Evolutionary conservation across 2,329 filamentous ascomycete species (phyloP).

Genomic region (Penicillium vulpinum): DNA sequence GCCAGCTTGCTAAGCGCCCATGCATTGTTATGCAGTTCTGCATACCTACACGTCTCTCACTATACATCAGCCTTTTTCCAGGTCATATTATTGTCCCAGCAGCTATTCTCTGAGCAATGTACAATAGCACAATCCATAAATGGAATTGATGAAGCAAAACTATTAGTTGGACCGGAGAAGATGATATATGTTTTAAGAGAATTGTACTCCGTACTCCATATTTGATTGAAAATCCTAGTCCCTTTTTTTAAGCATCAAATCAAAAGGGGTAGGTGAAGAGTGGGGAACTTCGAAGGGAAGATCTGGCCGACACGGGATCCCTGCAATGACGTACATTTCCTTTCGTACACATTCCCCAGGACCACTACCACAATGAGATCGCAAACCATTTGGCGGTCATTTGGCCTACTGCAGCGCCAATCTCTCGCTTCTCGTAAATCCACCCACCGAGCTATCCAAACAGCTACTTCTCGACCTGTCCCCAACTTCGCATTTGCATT

Average conservation of each 20-base stretch:
- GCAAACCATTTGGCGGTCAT: slow-evolving; percentile 26
- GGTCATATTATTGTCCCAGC: background rate
- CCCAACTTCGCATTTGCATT: slow-evolving; percentile 49
- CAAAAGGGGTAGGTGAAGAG: background rate
- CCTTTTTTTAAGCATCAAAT: background rate
- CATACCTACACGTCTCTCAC: background rate
- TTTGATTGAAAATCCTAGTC: background rate
- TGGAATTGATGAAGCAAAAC: background rate
- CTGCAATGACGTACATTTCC: slow-evolving; percentile 7
- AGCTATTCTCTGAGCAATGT: background rate
- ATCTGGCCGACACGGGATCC: background rate
- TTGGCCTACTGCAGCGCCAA: slow-evolving; percentile 30
- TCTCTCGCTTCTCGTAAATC: slow-evolving; percentile 18
- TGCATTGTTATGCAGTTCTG: background rate
- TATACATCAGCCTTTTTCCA: background rate
- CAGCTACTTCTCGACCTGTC: slow-evolving; percentile 29
- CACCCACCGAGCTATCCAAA: slow-evolving; percentile 31
- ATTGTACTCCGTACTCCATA: too few relatives aligned
- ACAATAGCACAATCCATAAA: background rate
- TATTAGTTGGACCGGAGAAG: background rate
- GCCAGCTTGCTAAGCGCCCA: background rate
- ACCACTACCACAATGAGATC: slow-evolving; percentile 26
- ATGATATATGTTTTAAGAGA: background rate
- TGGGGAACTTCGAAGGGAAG: background rate
- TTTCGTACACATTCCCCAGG: slow-evolving; percentile 6